Base-by-base conservation (phyloP, 2,329 filamentous ascomycete species). In the Endothia cerciana region DNA sequence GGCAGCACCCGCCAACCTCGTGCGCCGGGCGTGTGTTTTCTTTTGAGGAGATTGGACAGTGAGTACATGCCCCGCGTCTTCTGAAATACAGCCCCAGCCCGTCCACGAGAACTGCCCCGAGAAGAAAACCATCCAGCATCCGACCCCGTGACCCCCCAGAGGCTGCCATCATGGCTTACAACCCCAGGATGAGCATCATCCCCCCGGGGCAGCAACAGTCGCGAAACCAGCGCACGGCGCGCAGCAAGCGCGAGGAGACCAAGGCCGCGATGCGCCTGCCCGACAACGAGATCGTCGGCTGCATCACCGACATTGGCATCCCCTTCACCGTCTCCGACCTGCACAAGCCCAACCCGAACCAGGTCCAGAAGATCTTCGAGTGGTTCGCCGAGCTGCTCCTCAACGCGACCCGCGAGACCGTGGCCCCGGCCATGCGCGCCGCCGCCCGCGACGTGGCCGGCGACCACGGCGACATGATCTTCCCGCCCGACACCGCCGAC, bases 341-440 rank as follows among this genome's bases (percentile, higher is more conserved):
- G 49, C 89, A 94, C 72, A 98, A 97, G 75, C 95, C 95, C 5
- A 97, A 97, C 73, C 91, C 95, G 3, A 87, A 94, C 68, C 93
- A 97, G 74, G 94, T 98, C 63, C 95, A 99, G 79, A 93, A 95
- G 83, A 93, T 99, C 62, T 97, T 98, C 75, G 95, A 99, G 83
- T 97, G 93, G 91, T 95, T 99, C 72, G 94, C 93, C 66, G 94
- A 97, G 75, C 84, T 97, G 22, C 86, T 98, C 36, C 92, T 97
- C 82, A 97, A 97, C 80, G 90, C 92, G 63, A 97, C 94, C 43
- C 91, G 93, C 72, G 93, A 97, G 71, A 93, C 93, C 6, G 91
- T 99, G 68, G 93, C 97, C 75, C 95, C 95, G 11, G 93, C 94
- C 8, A 97, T 99, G 93, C 90, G 90, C 74, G 93, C 94, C 17